phyloP scores from a whole-genome alignment of 139 green algal species.

The Diplosphaera chodatii region DNA sequence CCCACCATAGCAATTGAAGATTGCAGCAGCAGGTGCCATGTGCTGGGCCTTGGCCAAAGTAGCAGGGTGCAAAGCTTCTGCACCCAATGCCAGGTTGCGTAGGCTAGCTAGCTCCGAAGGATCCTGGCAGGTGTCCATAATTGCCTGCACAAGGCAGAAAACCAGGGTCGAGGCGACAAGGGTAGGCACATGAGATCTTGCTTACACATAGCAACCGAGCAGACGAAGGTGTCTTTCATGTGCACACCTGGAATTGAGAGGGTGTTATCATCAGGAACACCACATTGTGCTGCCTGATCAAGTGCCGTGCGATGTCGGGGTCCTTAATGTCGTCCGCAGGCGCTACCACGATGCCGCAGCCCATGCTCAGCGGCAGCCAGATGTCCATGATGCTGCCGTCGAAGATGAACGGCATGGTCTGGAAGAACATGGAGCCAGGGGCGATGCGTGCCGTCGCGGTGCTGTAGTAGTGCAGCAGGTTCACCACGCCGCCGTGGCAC shows the following conservation, averaged over 20 bases:
- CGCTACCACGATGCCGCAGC: constrained; percentile 14
- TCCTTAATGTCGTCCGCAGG: constrained; percentile 21
- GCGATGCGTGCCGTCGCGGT: too few species aligned
- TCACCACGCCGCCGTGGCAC: too few species aligned
- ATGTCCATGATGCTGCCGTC: constrained; percentile 25
- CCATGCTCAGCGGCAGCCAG: constrained; percentile 8
- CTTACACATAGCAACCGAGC: constrained; percentile 5
- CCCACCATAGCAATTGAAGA: constrained; percentile 30
- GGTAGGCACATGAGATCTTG: too few species aligned
- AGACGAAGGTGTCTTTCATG: neutral
- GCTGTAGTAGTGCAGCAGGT: too few species aligned
- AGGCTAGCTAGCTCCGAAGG: neutral
- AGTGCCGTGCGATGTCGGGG: constrained; percentile 6
- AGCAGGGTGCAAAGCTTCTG: constrained; percentile 13
- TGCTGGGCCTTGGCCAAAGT: constrained; percentile 2
- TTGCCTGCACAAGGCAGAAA: neutral
- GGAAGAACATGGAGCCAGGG: constrained; percentile 3
- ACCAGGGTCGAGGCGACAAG: too few species aligned
- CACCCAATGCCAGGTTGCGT: neutral
- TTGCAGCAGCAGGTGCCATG: constrained; percentile 10
- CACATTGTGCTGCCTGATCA: constrained; percentile 9
- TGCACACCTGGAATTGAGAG: neutral
- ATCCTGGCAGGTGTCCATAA: neutral
- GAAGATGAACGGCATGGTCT: constrained; percentile 31
- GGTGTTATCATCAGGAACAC: constrained; percentile 16